phyloP scores from a whole-genome alignment of 164 flowering plant species.

The Chimonanthus salicifolius region DNA sequence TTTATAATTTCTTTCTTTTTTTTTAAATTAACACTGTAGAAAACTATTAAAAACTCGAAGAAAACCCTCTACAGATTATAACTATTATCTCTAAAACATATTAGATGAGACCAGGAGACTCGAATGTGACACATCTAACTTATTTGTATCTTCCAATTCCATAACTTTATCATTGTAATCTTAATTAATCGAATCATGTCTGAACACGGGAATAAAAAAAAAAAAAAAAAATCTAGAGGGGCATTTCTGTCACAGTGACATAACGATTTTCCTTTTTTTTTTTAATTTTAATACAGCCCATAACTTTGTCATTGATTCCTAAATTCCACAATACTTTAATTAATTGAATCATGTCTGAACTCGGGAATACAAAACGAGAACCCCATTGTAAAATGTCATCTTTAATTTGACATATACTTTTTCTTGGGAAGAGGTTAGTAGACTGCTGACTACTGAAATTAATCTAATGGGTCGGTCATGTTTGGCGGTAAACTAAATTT shows the following conservation, averaged over 20 bases:
- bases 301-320: neutral
- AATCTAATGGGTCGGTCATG: too few species aligned
- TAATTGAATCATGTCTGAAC: neutral
- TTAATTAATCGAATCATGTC: neutral
- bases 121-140: too few species aligned
- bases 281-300: neutral
- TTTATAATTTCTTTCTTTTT: too few species aligned
- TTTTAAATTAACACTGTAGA: too few species aligned
- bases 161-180: too few species aligned
- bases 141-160: too few species aligned
- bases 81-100: too few species aligned
- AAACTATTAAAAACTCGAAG: neutral
- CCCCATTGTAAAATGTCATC: neutral
- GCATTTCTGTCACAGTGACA: neutral
- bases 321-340: neutral
- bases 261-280: neutral
- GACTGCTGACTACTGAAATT: too few species aligned
- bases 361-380: slow-evolving; percentile 1
- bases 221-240: neutral
- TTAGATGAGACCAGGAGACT: too few species aligned
- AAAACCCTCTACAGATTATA: neutral
- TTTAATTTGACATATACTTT: too few species aligned
- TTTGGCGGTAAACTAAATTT: too few species aligned
- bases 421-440: too few species aligned
- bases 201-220: neutral